Evolutionary conservation across 2,329 filamentous ascomycete genomes (phyloP).

Genomic region (Botrytis squamosa): DNA sequence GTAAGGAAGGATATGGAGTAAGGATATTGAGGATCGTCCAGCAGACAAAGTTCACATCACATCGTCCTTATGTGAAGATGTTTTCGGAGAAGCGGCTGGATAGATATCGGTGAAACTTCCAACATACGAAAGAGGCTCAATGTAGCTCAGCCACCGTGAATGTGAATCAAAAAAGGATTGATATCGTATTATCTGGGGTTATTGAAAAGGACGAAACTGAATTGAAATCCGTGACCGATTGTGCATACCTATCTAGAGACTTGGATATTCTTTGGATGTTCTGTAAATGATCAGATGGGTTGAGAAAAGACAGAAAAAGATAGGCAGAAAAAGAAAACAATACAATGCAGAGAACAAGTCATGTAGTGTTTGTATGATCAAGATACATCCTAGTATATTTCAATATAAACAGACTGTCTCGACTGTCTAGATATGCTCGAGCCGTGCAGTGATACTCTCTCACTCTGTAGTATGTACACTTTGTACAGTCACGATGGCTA

Average conservation of each 20-base stretch:
- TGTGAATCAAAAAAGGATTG: background rate
- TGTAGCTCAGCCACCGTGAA: background rate
- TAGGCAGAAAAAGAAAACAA: background rate
- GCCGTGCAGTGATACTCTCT: background rate
- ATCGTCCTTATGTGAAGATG: background rate
- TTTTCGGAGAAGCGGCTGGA: background rate
- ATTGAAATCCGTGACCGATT: background rate
- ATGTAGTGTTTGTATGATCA: background rate
- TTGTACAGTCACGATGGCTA: background rate
- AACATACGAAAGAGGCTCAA: background rate
- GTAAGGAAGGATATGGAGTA: background rate
- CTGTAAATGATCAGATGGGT: background rate
- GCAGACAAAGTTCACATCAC: background rate
- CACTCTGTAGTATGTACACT: background rate
- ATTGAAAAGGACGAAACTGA: background rate
- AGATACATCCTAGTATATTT: background rate
- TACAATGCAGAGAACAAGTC: background rate
- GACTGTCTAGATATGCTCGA: background rate
- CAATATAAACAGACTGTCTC: background rate
- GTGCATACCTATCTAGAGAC: background rate
- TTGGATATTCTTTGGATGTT: background rate
- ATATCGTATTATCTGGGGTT: background rate
- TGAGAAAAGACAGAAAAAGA: background rate
- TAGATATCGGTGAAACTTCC: background rate
- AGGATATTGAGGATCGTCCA: background rate